A percentile compares a stretch with the other conserved stretches of the same genome.
phyloP scores from a whole-genome alignment of 2,329 filamentous ascomycete genomes.

The Botrytis porri region DNA sequence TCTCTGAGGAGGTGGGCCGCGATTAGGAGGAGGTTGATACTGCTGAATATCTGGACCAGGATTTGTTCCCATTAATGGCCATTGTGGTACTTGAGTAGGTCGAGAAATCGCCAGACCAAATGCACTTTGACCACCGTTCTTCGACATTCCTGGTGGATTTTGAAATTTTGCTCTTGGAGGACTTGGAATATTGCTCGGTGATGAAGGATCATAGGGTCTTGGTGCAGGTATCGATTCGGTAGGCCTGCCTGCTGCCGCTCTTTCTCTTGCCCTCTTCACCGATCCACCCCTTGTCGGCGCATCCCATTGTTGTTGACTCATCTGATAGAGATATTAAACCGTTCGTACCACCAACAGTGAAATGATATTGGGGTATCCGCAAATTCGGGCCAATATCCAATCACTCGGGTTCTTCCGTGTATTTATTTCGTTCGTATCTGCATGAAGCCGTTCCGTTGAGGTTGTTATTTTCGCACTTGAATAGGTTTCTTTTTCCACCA shows the following conservation, averaged over 20 bases:
- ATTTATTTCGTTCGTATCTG: slow-evolving; percentile 35
- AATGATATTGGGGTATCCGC: slow-evolving; percentile 25
- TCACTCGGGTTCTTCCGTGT: slow-evolving; percentile 25
- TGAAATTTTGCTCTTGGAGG: slow-evolving; percentile 28
- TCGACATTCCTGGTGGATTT: slow-evolving; percentile 28
- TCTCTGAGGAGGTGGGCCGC: slow-evolving; percentile 53
- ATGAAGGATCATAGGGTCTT: slow-evolving; percentile 26
- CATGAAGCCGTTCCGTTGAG: slow-evolving; percentile 33
- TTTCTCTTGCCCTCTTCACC: slow-evolving; percentile 54
- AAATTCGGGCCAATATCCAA: slow-evolving; percentile 27
- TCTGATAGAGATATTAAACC: slow-evolving; percentile 23
- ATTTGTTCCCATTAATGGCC: slow-evolving; percentile 45
- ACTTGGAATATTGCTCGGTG: slow-evolving; percentile 22
- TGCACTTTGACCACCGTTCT: slow-evolving; percentile 26
- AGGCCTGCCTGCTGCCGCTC: slow-evolving; percentile 45
- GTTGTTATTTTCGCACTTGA: background rate
- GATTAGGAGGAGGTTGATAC: slow-evolving; percentile 51
- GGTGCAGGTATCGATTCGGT: slow-evolving; percentile 32
- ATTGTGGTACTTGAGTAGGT: slow-evolving; percentile 51
- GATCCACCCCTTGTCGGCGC: slow-evolving; percentile 40
- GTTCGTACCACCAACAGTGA: slow-evolving; percentile 10
- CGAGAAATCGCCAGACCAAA: slow-evolving; percentile 47
- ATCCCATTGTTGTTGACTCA: slow-evolving; percentile 36
- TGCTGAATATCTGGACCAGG: slow-evolving; percentile 35
- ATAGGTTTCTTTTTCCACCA: background rate